Conservation (phyloP, 1,284 basidiomycete species). For the Chalciporus sp. region DNA sequence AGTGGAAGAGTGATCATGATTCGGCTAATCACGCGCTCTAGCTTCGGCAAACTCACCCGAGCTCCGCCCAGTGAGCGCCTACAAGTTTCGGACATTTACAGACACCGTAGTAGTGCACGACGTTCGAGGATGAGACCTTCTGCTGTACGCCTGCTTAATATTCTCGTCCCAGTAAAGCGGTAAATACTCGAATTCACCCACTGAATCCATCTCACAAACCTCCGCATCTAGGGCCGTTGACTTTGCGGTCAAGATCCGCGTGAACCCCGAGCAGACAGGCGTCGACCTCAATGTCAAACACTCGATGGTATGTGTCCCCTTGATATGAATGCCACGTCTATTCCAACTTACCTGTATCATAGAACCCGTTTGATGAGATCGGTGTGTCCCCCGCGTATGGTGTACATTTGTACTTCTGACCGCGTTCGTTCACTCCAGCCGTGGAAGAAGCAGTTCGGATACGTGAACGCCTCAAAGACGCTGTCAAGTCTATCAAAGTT, state of each 20-base stretch:
- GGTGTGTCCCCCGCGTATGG: constrained; percentile 54
- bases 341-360: constrained; percentile 1
- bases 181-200: constrained; percentile 38
- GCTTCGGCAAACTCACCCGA: constrained; percentile 12
- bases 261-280: constrained; percentile 89
- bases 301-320: constrained; percentile 78
- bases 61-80: constrained; percentile 13
- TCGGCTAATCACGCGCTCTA: background rate
- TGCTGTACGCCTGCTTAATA: constrained; percentile 72
- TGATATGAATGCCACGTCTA: background rate
- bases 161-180: constrained; percentile 92
- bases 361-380: constrained; percentile 98
- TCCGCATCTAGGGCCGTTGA: constrained; percentile 60
- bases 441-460: constrained; percentile 97
- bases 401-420: background rate
- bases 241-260: constrained; percentile 93
- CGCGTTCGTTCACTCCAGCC: constrained; percentile 50
- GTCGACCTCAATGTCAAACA: constrained; percentile 96
- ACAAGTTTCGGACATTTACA: too few relatives aligned
- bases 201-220: background rate
- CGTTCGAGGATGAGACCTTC: constrained; percentile 69
- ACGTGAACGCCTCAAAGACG: constrained; percentile 79
- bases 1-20: too few relatives aligned
- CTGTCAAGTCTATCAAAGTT: constrained; percentile 85
- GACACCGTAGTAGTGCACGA: constrained; percentile 4